Evolutionary conservation across 352 stramenopile genomes (phyloP).

Genomic region (Saprolegnia parasitica): DNA sequence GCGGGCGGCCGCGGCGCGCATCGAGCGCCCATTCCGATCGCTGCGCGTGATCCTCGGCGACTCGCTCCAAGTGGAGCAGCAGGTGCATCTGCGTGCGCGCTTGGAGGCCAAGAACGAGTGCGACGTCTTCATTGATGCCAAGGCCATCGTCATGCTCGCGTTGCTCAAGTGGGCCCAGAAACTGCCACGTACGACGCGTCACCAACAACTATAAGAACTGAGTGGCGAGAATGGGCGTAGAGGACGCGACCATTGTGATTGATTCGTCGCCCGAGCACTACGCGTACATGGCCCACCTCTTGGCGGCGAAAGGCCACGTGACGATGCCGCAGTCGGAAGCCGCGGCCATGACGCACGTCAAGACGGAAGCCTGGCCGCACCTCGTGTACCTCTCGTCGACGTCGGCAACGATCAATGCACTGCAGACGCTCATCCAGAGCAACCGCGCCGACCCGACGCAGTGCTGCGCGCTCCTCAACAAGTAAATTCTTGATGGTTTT

Average conservation of each 20-base stretch:
- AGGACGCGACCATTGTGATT: slow-evolving; percentile 51
- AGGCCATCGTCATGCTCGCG: slow-evolving; percentile 48
- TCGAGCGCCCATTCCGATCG: slow-evolving; percentile 50
- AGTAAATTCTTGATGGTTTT: background rate
- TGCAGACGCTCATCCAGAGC: slow-evolving; percentile 44
- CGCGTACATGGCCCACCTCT: slow-evolving; percentile 10
- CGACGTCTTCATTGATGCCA: slow-evolving; percentile 63
- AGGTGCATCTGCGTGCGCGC: slow-evolving; percentile 48
- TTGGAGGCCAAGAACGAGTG: slow-evolving; percentile 55
- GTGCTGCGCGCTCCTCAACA: slow-evolving; percentile 63
- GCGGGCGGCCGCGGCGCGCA: slow-evolving; percentile 37
- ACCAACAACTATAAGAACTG: background rate
- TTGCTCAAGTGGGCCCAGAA: slow-evolving; percentile 53
- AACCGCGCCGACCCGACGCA: slow-evolving; percentile 41
- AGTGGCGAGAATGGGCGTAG: slow-evolving; percentile 30
- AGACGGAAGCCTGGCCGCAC: slow-evolving; percentile 39
- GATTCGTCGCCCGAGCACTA: slow-evolving; percentile 58
- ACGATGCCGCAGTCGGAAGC: slow-evolving; percentile 7
- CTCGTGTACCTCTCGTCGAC: slow-evolving; percentile 62
- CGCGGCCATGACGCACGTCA: background rate
- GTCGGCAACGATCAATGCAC: slow-evolving; percentile 55
- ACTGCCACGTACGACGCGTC: slow-evolving; percentile 30
- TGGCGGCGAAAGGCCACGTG: background rate
- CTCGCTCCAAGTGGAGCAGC: slow-evolving; percentile 42
- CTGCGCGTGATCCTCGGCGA: slow-evolving; percentile 56